phyloP scores from a whole-genome alignment of 352 stramenopile species.

The Globisporangium cederbergense region DNA sequence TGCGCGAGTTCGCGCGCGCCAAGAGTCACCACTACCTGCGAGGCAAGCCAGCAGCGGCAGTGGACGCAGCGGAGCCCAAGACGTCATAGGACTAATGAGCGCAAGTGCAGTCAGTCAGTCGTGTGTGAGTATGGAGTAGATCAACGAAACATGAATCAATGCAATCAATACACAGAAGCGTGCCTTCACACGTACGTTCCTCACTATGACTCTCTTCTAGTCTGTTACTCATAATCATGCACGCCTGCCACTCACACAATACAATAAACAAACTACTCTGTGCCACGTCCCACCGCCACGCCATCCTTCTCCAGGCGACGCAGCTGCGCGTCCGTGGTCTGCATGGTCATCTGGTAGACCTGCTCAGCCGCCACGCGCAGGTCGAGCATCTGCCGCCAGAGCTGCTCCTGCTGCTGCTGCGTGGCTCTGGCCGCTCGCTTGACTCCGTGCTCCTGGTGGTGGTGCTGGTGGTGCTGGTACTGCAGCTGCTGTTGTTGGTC shows the following conservation, averaged over 20 bases:
- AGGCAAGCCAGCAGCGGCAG: too few species aligned
- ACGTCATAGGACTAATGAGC: not conserved
- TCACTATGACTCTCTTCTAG: too few species aligned
- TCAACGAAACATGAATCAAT: not conserved
- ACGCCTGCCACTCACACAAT: too few species aligned
- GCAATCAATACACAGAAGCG: conserved; percentile 6
- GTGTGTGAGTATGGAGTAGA: not conserved
- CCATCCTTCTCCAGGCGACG: too few species aligned
- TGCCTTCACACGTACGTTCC: too few species aligned
- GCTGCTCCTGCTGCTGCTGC: conserved; percentile 1
- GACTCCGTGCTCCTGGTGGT: too few species aligned
- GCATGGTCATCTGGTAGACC: conserved; percentile 11
- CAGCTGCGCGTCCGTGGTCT: conserved; percentile 7
- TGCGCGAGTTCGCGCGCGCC: conserved; percentile 33
- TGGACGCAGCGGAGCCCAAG: not conserved
- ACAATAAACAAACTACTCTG: too few species aligned
- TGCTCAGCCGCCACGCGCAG: conserved; percentile 8
- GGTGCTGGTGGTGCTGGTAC: not conserved
- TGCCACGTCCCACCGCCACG: not conserved
- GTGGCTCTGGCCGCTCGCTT: not conserved
- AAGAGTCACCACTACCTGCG: conserved; percentile 19
- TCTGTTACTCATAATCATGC: too few species aligned
- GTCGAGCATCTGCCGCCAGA: conserved; percentile 11
- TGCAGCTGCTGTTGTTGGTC: not conserved
- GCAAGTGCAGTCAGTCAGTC: not conserved